A percentile compares a stretch with the other conserved stretches of the same genome.
phyloP scores from a whole-genome alignment of 2,329 filamentous ascomycete species.

The Domatiomyces catenatus region DNA sequence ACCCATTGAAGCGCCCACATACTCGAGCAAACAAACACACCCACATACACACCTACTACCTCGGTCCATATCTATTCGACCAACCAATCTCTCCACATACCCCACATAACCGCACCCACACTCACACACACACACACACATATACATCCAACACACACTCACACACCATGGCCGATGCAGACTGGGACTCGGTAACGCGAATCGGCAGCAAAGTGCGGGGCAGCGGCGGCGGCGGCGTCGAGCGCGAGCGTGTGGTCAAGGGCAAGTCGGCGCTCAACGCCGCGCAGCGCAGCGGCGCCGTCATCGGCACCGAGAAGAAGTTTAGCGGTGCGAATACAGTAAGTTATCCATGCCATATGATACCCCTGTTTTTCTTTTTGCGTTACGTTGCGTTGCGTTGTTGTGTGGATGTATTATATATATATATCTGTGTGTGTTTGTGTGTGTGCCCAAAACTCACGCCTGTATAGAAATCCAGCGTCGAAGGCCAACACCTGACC shows the following conservation, averaged over 20 bases:
- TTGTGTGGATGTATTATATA: constrained; percentile 11
- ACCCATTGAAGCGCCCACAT: background rate
- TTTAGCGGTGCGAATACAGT: constrained; percentile 61
- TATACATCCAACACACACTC: too few relatives aligned
- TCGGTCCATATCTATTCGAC: too few relatives aligned
- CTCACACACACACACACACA: background rate
- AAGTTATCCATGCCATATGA: constrained; percentile 37
- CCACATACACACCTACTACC: background rate
- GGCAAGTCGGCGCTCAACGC: constrained; percentile 77
- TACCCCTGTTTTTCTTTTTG: background rate
- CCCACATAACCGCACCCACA: background rate
- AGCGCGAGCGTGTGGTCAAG: constrained; percentile 77
- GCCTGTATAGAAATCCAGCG: constrained; percentile 33
- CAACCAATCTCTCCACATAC: background rate
- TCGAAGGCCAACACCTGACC: constrained; percentile 86
- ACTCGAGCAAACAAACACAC: background rate
- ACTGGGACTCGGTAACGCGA: constrained; percentile 83
- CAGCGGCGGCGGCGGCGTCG: constrained; percentile 37
- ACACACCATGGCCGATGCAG: constrained; percentile 21
- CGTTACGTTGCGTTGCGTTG: too few relatives aligned
- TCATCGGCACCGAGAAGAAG: constrained; percentile 89
- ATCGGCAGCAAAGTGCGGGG: constrained; percentile 75
- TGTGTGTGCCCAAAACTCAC: too few relatives aligned
- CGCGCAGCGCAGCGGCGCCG: constrained; percentile 61
- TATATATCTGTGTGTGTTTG: too few relatives aligned